phyloP scores from a whole-genome alignment of 345 rosid species.

The Ceriops tagal region DNA sequence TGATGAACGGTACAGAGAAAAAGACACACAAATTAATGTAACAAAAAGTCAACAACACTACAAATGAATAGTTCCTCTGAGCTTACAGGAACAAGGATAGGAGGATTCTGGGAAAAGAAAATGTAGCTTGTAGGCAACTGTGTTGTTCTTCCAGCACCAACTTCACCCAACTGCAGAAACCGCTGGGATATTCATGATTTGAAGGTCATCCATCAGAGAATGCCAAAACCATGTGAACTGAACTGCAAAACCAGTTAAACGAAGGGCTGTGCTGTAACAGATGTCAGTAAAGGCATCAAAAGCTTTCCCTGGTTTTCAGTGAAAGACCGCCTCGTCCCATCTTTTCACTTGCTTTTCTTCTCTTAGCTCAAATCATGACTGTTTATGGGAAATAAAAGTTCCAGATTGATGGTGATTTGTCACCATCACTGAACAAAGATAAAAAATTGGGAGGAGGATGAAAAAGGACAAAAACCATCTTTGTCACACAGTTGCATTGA shows the following conservation, averaged over 20 bases:
- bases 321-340: slow-evolving; percentile 27
- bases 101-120: slow-evolving; percentile 1
- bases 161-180: slow-evolving; percentile 21
- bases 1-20: slow-evolving; percentile 4
- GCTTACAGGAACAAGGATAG: slow-evolving; percentile 23
- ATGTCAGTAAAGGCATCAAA: slow-evolving; percentile 14
- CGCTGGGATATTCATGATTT: slow-evolving; percentile 10
- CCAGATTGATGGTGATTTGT: slow-evolving; percentile 49
- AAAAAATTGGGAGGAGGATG: slow-evolving; percentile 1
- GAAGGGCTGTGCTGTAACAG: slow-evolving; percentile 4
- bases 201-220: slow-evolving; percentile 22
- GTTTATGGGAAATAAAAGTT: slow-evolving; percentile 36
- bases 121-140: slow-evolving; percentile 9
- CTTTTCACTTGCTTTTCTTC: slow-evolving; percentile 15
- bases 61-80: background rate
- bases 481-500: slow-evolving; percentile 15
- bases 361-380: slow-evolving; percentile 25
- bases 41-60: background rate
- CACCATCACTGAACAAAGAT: slow-evolving; percentile 25
- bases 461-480: slow-evolving; percentile 8
- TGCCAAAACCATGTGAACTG: slow-evolving; percentile 40
- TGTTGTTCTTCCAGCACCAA: slow-evolving; percentile 12
- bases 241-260: slow-evolving; percentile 20
- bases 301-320: slow-evolving; percentile 47
- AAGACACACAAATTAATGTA: background rate